Conservation (phyloP, 441 rosid genomes). For the Gossypium gossypioides region DNA sequence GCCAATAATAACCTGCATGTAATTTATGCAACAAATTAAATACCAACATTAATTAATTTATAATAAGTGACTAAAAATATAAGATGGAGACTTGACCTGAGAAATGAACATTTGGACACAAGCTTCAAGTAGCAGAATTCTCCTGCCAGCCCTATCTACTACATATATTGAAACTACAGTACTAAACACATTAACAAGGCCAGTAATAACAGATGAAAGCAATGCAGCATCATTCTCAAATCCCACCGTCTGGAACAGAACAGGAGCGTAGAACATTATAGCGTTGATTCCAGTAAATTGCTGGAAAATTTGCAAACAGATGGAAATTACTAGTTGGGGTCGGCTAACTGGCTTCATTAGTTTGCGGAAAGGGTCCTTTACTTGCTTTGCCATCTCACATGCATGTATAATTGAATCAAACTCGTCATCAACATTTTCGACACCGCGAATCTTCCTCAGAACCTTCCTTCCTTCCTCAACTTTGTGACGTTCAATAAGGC, state of each 20-base stretch:
- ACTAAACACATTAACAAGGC: constrained; percentile 5
- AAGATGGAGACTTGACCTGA: constrained; percentile 10
- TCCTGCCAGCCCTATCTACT: constrained; percentile 9
- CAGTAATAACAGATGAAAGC: constrained; percentile 15
- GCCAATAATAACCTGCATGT: constrained; percentile 23
- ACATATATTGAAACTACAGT: constrained; percentile 3
- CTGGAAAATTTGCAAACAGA: constrained; percentile 29
- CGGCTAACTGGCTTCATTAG: constrained; percentile 32
- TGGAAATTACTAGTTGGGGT: constrained; percentile 43
- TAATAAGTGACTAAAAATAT: no score
- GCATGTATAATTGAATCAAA: constrained; percentile 33
- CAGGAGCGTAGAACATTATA: constrained; percentile 15
- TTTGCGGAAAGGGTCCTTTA: constrained; percentile 33
- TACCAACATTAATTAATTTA: no score
- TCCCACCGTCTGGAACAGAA: constrained; percentile 12
- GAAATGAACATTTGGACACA: constrained; percentile 35
- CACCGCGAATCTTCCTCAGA: constrained; percentile 47
- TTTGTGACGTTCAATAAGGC: constrained; percentile 44
- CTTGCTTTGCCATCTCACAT: constrained; percentile 32
- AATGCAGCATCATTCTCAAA: constrained; percentile 2
- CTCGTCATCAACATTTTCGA: constrained; percentile 38
- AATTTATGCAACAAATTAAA: not conserved
- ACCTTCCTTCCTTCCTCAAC: constrained; percentile 30
- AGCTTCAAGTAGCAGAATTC: constrained; percentile 26
- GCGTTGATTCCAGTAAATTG: constrained; percentile 15